Evolutionary conservation across 768 basidiomycete genomes (phyloP), one percentile per base, ranked within the genome.

Genomic region (Boletus pseudopeckii): DNA sequence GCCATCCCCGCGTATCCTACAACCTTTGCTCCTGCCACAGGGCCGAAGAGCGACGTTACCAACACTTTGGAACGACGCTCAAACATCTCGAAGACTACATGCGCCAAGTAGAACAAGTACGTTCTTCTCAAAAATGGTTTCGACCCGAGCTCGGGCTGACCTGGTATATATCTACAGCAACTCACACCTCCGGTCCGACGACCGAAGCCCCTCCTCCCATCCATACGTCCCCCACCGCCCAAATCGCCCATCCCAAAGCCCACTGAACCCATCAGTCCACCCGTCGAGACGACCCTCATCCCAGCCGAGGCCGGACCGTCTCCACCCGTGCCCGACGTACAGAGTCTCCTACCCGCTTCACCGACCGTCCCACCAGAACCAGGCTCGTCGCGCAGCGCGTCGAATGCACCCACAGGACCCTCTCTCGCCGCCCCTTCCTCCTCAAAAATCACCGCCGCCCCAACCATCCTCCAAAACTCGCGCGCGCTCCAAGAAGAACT

Each of bases 401-500:
- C 59, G 26, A 55, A 36, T 32, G 50, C 57, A 51, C 64, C 61
- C 33, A 53, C 34, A 51, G 62, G 53, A 54, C 62, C 24, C 49
- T 68, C 71, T 7, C 65, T 70, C 18, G 66, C 67, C 22, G 57
- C 64, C 36, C 70, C 66, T 8, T 63, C 70, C 51, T 60, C 77
- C 13, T 70, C 74, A 13, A 65, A 70, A 5, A 53, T 71, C 33
- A 71, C 71, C 17, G 62, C 72, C 20, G 59, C 67, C 20, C 74
- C 75, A 4, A 71, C 75, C 5, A 73, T 76, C 61, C 70, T 80
- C 22, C 78, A 82, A 61, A 79, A 81, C 54, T 81, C 86, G n/a
- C 78, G 68, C 34, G 76, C 78, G 1, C 71, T 88, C 3, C 92
- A 95, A 24, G 81, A 90, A 47, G 82, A 89, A 22, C 81, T 95